Conservation (phyloP, 495 filamentous ascomycete genomes). For the Evernia prunastri region DNA sequence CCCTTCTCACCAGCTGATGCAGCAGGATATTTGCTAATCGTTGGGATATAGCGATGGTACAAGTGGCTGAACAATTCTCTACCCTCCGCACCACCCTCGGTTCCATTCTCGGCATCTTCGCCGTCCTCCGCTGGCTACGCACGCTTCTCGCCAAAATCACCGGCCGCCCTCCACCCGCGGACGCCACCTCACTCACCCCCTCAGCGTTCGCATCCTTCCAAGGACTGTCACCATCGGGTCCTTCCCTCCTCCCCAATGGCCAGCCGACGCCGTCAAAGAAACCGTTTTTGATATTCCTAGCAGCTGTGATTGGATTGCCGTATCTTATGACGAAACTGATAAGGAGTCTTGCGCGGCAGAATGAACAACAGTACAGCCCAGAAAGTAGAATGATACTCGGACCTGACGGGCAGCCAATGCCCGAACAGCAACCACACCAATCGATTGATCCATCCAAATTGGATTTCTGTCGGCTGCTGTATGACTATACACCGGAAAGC, state of each 20-base stretch:
- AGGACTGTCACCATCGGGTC: slow-evolving; percentile 40
- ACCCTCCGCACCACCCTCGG: slow-evolving; percentile 92
- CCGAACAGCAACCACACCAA: slow-evolving; percentile 25
- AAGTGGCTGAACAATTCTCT: slow-evolving; percentile 94
- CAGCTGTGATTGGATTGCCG: slow-evolving; percentile 89
- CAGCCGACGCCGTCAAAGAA: slow-evolving; percentile 77
- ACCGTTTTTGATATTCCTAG: slow-evolving; percentile 89
- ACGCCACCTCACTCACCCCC: slow-evolving; percentile 78
- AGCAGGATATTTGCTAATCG: slow-evolving; percentile 7
- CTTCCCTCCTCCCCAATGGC: slow-evolving; percentile 47
- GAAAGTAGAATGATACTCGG: slow-evolving; percentile 48
- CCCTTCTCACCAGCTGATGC: slow-evolving; percentile 8
- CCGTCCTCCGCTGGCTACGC: slow-evolving; percentile 86
- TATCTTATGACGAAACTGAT: slow-evolving; percentile 96
- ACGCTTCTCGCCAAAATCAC: slow-evolving; percentile 88
- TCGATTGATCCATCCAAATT: slow-evolving; percentile 78
- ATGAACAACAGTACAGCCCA: slow-evolving; percentile 58
- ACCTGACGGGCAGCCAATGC: slow-evolving; percentile 43
- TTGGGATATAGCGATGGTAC: slow-evolving; percentile 73
- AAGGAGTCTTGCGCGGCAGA: slow-evolving; percentile 72
- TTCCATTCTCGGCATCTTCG: slow-evolving; percentile 91
- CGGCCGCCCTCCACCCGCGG: slow-evolving; percentile 83
- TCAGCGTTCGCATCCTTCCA: slow-evolving; percentile 85
- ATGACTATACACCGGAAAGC: slow-evolving; percentile 81
- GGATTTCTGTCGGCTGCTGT: slow-evolving; percentile 89